Evolutionary conservation across 306 rosid genomes (phyloP).

Genomic region (Begonia loranthoides): DNA sequence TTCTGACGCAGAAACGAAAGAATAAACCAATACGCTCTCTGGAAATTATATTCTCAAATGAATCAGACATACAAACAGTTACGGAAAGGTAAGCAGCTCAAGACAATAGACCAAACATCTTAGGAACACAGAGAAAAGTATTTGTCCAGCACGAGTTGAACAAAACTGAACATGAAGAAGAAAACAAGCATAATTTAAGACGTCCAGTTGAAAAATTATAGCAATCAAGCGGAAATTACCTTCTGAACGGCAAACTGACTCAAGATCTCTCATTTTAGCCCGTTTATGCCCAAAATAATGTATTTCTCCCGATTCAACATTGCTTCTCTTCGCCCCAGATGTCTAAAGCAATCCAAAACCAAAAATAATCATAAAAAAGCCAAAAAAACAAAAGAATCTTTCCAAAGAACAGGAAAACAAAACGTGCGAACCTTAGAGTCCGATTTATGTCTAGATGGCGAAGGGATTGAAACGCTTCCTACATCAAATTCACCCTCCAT

Average conservation of each 20-base stretch:
- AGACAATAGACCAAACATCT: slow-evolving; percentile 4
- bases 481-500: not conserved
- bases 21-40: slow-evolving; percentile 1
- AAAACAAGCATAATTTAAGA: not conserved
- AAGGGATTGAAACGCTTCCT: not conserved
- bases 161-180: not conserved
- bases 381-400: not conserved
- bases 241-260: slow-evolving; percentile 32
- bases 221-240: slow-evolving; percentile 23
- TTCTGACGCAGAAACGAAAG: slow-evolving; percentile 23
- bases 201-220: not conserved
- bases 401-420: not conserved
- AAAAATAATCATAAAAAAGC: not conserved
- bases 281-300: slow-evolving; percentile 34
- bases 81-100: slow-evolving; percentile 1
- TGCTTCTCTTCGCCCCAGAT: slow-evolving; percentile 38
- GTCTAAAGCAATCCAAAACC: slow-evolving; percentile 14
- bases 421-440: not conserved
- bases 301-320: slow-evolving; percentile 18
- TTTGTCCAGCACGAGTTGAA: not conserved
- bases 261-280: slow-evolving; percentile 60
- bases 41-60: not conserved
- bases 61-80: not conserved
- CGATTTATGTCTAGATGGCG: not conserved
- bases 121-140: not conserved